These are phyloP conservation scores for Tolypocladium cylindrosporum DNA, from an alignment of 2,329 filamentous ascomycete genomes.

Conservation along the genomic window DNA sequence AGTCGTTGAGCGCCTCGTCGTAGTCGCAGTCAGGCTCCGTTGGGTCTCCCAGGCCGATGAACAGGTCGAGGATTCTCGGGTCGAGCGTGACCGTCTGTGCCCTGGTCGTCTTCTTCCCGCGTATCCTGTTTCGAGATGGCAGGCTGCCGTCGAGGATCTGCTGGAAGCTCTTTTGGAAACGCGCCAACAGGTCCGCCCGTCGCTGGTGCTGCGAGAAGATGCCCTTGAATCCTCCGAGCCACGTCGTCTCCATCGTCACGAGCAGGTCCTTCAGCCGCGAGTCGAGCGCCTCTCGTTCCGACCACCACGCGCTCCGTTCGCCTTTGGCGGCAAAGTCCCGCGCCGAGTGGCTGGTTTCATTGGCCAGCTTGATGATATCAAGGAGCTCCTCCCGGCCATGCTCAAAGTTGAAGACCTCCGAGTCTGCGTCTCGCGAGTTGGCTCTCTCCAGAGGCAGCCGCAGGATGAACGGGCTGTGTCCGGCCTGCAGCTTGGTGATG, in stretches of 20 bases:
- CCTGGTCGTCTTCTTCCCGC: constrained; percentile 41
- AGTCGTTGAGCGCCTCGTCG: constrained; percentile 81
- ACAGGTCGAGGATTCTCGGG: constrained; percentile 67
- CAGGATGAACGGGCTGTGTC: constrained; percentile 72
- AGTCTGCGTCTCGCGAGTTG: constrained; percentile 67
- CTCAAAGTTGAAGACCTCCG: constrained; percentile 72
- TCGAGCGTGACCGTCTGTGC: constrained; percentile 38
- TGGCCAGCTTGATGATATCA: constrained; percentile 73
- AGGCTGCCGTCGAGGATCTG: constrained; percentile 73
- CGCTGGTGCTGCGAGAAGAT: constrained; percentile 72
- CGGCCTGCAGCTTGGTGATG: constrained; percentile 73
- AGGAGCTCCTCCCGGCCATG: constrained; percentile 70
- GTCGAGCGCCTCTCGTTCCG: constrained; percentile 72
- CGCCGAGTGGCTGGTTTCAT: constrained; percentile 67
- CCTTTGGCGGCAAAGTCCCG: constrained; percentile 64
- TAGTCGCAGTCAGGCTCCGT: constrained; percentile 59
- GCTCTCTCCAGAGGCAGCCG: constrained; percentile 78
- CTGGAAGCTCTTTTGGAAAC: constrained; percentile 71
- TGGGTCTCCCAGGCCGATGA: constrained; percentile 73
- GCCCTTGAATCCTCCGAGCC: constrained; percentile 90
- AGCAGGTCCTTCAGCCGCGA: constrained; percentile 66
- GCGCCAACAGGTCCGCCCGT: constrained; percentile 54
- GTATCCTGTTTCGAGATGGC: constrained; percentile 64
- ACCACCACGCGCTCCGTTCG: constrained; percentile 82
- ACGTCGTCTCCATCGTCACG: constrained; percentile 79